Base-by-base conservation (phyloP, 768 basidiomycete species). In the Lentinula sp. region DNA sequence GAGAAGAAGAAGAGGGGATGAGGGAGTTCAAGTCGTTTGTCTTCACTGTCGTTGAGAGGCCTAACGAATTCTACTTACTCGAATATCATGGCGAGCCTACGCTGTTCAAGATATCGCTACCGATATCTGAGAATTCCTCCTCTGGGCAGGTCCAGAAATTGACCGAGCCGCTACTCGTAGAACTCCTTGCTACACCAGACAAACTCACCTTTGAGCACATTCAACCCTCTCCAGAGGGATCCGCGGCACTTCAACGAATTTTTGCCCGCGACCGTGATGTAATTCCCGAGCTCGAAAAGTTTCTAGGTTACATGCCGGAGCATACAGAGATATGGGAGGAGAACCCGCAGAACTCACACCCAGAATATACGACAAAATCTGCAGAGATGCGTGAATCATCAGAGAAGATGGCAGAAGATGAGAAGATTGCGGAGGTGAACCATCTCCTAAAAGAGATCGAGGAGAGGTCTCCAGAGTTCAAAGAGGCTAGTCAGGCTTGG, bases 31-130 rank as follows among this genome's bases (percentile, higher is more conserved):
- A 64, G 62, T 8, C 37, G 6, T 67, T 78, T 36, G 49, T 67
- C 18, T 62, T 79, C 15, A 75, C 73, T 10, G 68, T 81, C 49
- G 72, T 81, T 39, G 81, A 81, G 63, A 79, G 80, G 15, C 49
- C 46, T 15, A 18, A 36, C n/a, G 57, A 59, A 28, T 53, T 79
- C 16, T 67, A 79, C 23, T 66, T 80, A 61, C 72, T 69, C 54
- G 79, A 79, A 2, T 76, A 76, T 60, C 70, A 74, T 32, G 71
- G 79, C 77, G 62, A n/a, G 73, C 65, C 52, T 51, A 32, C 23
- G 18, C 23, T 56, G 39, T 56, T 43, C 42, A 56, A 43, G 35
- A 13, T 54, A 8, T 63, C 33, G 5, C 36, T 32, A 13, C n/a
- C 54, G 12, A 33, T 15, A 28, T 13, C 37, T 39, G 13, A 39